phyloP scores from a whole-genome alignment of 495 filamentous ascomycete species.

The Trichoderma reesei region DNA sequence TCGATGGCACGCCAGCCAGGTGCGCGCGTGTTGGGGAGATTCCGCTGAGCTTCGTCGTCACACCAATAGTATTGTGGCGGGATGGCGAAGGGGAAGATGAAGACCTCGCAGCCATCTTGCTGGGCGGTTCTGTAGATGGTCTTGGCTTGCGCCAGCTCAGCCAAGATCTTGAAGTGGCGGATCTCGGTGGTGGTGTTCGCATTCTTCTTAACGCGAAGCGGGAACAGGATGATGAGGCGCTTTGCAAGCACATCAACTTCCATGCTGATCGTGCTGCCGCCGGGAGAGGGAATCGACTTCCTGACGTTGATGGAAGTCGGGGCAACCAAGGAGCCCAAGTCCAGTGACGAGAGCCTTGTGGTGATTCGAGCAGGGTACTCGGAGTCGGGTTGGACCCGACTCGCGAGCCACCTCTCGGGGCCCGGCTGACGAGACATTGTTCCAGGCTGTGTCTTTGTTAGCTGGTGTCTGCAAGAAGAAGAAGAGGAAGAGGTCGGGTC shows the following conservation, averaged over 20 bases:
- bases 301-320: not conserved
- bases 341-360: not conserved
- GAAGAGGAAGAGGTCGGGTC: too few relatives aligned
- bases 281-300: not conserved
- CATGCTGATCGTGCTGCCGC: not conserved
- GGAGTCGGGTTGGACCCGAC: not conserved
- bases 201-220: not conserved
- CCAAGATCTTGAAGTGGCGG: not conserved
- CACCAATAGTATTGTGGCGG: constrained; percentile 36
- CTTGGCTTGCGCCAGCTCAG: not conserved
- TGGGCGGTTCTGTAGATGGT: not conserved
- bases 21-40: constrained; percentile 31
- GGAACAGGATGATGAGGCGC: not conserved
- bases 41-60: constrained; percentile 30
- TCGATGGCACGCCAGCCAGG: constrained; percentile 25
- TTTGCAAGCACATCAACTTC: not conserved
- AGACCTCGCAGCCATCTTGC: not conserved
- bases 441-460: too few relatives aligned
- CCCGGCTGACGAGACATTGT: not conserved
- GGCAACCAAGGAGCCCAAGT: not conserved
- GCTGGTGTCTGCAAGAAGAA: too few relatives aligned
- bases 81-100: not conserved
- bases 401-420: not conserved
- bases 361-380: not conserved
- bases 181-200: not conserved